Conservation (phyloP, 1,284 basidiomycete species). For the Moniliophthora roreri region DNA sequence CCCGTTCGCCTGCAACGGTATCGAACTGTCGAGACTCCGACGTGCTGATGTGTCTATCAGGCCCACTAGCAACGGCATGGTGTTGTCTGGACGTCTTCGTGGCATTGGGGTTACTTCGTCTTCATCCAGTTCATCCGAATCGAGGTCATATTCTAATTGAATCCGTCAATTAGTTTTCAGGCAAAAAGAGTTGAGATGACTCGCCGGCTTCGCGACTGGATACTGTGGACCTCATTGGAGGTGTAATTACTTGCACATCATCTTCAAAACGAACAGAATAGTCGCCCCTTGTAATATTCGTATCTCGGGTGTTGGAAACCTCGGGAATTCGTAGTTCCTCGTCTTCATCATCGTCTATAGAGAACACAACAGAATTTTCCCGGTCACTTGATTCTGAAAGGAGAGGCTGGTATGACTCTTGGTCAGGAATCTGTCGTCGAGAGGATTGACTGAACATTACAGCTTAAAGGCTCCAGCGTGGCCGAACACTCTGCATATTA, state of each 20-base stretch:
- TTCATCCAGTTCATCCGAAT: constrained; percentile 67
- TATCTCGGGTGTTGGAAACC: constrained; percentile 25
- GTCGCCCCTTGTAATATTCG: constrained; percentile 21
- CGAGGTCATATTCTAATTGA: constrained; percentile 69
- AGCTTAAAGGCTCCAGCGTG: not conserved
- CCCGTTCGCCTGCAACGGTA: constrained; percentile 39
- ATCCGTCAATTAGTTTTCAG: constrained; percentile 9
- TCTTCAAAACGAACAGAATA: constrained; percentile 63
- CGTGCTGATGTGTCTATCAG: constrained; percentile 63
- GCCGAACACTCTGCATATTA: not conserved
- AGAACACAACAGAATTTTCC: constrained; percentile 37
- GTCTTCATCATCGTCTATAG: constrained; percentile 47
- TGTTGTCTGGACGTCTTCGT: constrained; percentile 45
- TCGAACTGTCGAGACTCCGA: constrained; percentile 50
- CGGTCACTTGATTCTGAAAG: constrained; percentile 2
- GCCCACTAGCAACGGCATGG: constrained; percentile 76
- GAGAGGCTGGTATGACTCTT: constrained; percentile 21
- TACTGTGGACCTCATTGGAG: constrained; percentile 65
- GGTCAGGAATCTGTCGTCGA: constrained; percentile 21
- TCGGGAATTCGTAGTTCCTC: constrained; percentile 29
- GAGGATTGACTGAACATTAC: constrained; percentile 4
- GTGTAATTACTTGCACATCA: constrained; percentile 64
- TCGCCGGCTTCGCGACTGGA: constrained; percentile 76
- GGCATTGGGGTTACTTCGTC: constrained; percentile 37
- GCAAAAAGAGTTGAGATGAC: constrained; percentile 30